phyloP scores from a whole-genome alignment of 2,329 filamentous ascomycete genomes.

The Metarhizium sp. region DNA sequence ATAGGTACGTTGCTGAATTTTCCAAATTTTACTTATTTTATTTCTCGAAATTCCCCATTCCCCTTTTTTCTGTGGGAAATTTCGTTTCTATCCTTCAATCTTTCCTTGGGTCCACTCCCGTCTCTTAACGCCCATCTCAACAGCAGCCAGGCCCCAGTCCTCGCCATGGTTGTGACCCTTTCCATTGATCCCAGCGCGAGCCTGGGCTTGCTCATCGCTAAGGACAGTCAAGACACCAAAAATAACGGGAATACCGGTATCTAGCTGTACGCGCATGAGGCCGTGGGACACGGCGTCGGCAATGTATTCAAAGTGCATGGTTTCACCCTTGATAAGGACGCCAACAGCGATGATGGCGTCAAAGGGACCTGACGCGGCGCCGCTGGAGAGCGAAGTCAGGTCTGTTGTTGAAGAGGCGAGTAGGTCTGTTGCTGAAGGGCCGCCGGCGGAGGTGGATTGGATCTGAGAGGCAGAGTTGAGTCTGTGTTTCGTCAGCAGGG shows the following conservation, averaged over 20 bases:
- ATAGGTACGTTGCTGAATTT: background rate
- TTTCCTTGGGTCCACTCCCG: constrained; percentile 71
- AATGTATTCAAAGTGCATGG: constrained; percentile 99
- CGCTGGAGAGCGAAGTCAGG: constrained; percentile 39
- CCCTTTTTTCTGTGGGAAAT: background rate
- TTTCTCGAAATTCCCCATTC: background rate
- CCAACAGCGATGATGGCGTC: constrained; percentile 94
- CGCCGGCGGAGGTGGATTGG: constrained; percentile 58
- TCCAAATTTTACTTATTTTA: background rate
- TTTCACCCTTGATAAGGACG: constrained; percentile 95
- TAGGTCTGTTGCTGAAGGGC: constrained; percentile 64
- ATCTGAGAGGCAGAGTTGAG: constrained; percentile 81
- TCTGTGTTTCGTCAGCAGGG: constrained; percentile 31
- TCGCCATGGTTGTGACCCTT: constrained; percentile 83
- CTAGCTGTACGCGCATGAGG: constrained; percentile 88
- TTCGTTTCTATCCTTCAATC: constrained; percentile 30
- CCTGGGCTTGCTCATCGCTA: constrained; percentile 76
- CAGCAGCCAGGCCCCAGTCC: constrained; percentile 91
- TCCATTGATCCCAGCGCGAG: constrained; percentile 65
- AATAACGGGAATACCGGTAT: constrained; percentile 79
- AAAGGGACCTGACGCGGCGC: constrained; percentile 54
- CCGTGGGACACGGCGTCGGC: constrained; percentile 83
- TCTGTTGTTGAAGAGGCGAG: constrained; percentile 62
- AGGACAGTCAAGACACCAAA: constrained; percentile 89
- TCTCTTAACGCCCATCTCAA: constrained; percentile 87